phyloP scores from a whole-genome alignment of 2,329 filamentous ascomycete species.

The Fusarium globosum region DNA sequence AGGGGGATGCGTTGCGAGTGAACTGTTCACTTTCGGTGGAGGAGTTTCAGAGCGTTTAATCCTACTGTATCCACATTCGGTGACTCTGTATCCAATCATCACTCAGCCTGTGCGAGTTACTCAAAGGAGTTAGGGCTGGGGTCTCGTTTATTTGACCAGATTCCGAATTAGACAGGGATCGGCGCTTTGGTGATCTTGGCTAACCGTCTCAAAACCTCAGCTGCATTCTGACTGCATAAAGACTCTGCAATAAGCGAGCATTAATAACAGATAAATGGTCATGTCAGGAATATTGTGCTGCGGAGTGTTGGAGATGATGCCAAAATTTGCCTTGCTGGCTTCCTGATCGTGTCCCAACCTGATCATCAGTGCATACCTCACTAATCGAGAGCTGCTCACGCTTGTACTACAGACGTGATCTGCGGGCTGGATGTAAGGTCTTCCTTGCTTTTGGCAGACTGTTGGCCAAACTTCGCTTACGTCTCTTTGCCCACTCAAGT shows the following conservation, averaged over 20 bases:
- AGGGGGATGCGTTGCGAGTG: slow-evolving; percentile 1
- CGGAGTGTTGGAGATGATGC: rapidly evolving
- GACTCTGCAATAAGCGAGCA: background rate
- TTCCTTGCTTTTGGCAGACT: background rate
- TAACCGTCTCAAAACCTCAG: background rate
- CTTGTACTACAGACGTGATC: background rate
- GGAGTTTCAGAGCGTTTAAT: background rate
- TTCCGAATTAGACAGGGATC: slow-evolving; percentile 1
- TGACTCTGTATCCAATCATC: slow-evolving; percentile 8
- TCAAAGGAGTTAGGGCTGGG: slow-evolving; percentile 5
- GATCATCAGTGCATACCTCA: background rate
- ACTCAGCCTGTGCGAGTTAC: slow-evolving; percentile 21
- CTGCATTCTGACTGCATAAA: background rate
- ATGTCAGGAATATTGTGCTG: background rate
- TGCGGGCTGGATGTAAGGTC: background rate
- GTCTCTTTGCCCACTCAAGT: background rate
- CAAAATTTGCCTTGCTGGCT: background rate
- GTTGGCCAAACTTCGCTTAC: background rate
- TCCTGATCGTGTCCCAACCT: background rate
- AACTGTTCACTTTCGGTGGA: slow-evolving; percentile 1
- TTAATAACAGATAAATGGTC: background rate
- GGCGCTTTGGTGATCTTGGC: background rate
- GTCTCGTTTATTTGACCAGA: background rate
- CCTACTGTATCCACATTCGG: background rate
- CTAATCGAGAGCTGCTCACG: background rate